These are phyloP conservation scores for Entomortierella lignicola DNA, from an alignment of 192 early-diverging fungal species.

Conservation along the genomic window DNA sequence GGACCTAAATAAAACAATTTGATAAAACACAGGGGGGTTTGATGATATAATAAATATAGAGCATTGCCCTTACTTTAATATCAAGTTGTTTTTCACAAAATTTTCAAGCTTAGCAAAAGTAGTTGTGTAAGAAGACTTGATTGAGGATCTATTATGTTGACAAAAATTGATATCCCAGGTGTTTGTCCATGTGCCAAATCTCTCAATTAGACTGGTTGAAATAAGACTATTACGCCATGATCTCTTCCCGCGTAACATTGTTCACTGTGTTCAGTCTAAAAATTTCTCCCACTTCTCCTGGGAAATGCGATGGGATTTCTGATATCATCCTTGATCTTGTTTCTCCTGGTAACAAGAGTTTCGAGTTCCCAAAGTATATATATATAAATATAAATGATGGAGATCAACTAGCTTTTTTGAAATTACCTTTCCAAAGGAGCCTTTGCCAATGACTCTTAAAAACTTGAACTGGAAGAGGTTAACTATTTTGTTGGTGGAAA, in stretches of 20 bases:
- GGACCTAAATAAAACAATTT: conserved; percentile 64
- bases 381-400: not conserved
- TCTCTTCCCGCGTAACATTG: no score
- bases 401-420: not conserved
- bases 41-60: not conserved
- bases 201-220: not conserved
- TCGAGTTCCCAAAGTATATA: no score
- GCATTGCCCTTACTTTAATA: not conserved
- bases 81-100: not conserved
- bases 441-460: conserved; percentile 81
- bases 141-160: conserved; percentile 22
- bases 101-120: not conserved
- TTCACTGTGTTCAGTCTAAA: no score
- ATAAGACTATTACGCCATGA: not conserved
- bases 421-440: conserved; percentile 88
- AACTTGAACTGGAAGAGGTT: conserved; percentile 84
- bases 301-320: no score
- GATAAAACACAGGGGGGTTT: not conserved
- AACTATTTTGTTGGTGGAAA: conserved; percentile 55
- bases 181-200: not conserved
- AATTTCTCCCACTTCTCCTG: no score
- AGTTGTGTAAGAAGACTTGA: not conserved
- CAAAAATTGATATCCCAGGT: no score
- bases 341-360: no score
- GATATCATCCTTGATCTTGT: no score